phyloP scores from a whole-genome alignment of 2,329 filamentous ascomycete genomes.

The Cephalotrichum gorgonifer region DNA sequence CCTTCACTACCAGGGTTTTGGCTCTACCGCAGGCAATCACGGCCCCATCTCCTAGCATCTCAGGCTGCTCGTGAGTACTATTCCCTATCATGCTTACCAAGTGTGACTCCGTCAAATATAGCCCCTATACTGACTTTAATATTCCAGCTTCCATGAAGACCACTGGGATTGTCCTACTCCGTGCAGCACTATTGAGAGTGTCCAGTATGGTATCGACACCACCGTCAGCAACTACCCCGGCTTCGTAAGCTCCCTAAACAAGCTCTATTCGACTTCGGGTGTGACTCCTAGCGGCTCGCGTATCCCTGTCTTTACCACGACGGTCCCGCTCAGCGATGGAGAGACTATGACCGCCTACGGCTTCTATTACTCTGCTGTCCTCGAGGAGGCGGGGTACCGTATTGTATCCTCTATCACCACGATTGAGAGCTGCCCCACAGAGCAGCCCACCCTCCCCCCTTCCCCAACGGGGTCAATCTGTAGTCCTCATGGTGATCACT shows the following conservation, averaged over 20 bases:
- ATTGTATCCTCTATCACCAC: conserved; percentile 9
- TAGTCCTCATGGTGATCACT: conserved; percentile 5
- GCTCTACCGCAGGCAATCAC: conserved; percentile 7
- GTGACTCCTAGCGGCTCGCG: conserved; percentile 10
- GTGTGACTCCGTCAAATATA: too few relatives aligned
- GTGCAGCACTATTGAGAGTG: conserved; percentile 7
- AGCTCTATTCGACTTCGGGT: conserved; percentile 11
- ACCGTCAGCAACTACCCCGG: conserved; percentile 10
- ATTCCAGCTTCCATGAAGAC: too few relatives aligned
- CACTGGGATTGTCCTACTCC: too few relatives aligned
- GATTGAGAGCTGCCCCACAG: conserved; percentile 6
- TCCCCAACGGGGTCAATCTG: conserved; percentile 11
- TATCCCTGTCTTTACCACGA: conserved; percentile 11
- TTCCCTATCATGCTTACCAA: not conserved
- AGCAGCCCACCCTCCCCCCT: conserved; percentile 7
- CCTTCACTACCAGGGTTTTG: conserved; percentile 2
- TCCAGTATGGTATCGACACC: conserved; percentile 12
- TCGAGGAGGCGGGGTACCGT: conserved; percentile 12
- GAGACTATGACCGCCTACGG: conserved; percentile 12
- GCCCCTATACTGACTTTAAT: too few relatives aligned
- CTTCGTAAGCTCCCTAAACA: conserved; percentile 12
- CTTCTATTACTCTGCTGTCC: conserved; percentile 11
- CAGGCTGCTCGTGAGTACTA: not conserved
- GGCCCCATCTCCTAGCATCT: conserved; percentile 12
- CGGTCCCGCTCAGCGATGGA: conserved; percentile 7